Evolutionary conservation across 768 basidiomycete species (phyloP).

Genomic region (Lepiota brunneoincarnata): DNA sequence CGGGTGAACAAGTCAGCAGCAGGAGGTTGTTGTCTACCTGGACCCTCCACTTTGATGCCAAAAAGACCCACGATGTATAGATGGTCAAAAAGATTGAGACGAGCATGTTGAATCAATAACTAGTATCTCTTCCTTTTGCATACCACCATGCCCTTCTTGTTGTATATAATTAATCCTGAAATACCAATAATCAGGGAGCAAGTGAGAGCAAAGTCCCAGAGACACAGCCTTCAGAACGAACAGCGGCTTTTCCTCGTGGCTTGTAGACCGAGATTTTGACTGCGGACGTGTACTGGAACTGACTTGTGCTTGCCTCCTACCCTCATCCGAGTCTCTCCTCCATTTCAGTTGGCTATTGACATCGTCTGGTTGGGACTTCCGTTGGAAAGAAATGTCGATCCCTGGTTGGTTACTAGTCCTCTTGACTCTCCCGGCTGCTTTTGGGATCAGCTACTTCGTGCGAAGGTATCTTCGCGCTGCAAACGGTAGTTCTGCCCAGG

Average conservation of each 20-base stretch:
- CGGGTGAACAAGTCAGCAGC: constrained; percentile 81
- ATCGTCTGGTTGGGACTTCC: too few species aligned
- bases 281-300: background rate
- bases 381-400: background rate
- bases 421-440: constrained; percentile 3
- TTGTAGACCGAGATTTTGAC: too few species aligned
- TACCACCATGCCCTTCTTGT: constrained; percentile 18
- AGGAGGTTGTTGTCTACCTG: constrained; percentile 83
- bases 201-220: background rate
- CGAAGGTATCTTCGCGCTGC: background rate
- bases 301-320: background rate
- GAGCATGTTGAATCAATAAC: background rate
- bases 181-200: background rate
- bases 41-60: constrained; percentile 92
- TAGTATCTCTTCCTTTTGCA: constrained; percentile 6
- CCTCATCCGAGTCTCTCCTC: too few species aligned
- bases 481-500: background rate
- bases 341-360: too few species aligned
- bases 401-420: background rate
- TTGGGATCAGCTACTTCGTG: constrained; percentile 2
- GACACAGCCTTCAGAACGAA: background rate
- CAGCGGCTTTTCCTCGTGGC: too few species aligned
- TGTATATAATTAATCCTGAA: constrained; percentile 18
- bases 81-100: constrained; percentile 7
- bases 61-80: constrained; percentile 45